Base-by-base conservation (phyloP, 83 land plant genomes). In the Isoetes engelmannii region DNA sequence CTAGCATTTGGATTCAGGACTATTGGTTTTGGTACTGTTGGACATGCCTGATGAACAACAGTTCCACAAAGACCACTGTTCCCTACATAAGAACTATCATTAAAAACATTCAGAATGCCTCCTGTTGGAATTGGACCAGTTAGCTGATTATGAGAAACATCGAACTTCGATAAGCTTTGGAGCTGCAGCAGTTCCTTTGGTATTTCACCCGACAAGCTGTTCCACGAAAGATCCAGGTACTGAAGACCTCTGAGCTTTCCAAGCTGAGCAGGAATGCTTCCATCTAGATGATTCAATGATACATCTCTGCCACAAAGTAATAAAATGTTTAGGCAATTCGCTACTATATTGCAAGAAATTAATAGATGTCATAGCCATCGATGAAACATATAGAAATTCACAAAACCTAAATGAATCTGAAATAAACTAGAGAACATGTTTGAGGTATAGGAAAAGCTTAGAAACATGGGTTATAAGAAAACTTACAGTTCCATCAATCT, bases 61-160 rank as follows among this genome's bases (percentile, higher is more conserved):
- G 67, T 47, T 18, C 73, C 73, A 44, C 73, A 70, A 41, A 70
- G 48, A 12, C 49, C 42, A 12, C 0, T n/a, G 4, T 70, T 70
- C 44, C 48, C 48, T 4, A n/a, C 18, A 48, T 43, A 70, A 4
- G 73, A 70, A n/a, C 45, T 18, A 0, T 67, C 21, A 44, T 46
- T 50, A 58, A 61, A 57, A 7, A 45, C 45, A 9, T 55, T 44
- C 45, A 70, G 61, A 41, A 21, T 21, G 5, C 73, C 73, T 7
- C 46, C 68, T 5, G 20, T 46, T 12, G 73, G 73, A n/a, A 70
- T 60, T 7, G 45, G 46, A 15, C 73, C 73, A 4, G 66, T 18
- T 44, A 70, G 49, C 44, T 6, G 45, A 37, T 70, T 70, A 20
- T 70, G 15, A 10, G 73, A 70, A 21, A 70, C 66, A 21, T 70